Percentiles rank a stretch among this genome's conserved stretches.
These are phyloP conservation scores for Cytauxzoon felis DNA, from an alignment of 169 alveolate species.

Conservation along the genomic window DNA sequence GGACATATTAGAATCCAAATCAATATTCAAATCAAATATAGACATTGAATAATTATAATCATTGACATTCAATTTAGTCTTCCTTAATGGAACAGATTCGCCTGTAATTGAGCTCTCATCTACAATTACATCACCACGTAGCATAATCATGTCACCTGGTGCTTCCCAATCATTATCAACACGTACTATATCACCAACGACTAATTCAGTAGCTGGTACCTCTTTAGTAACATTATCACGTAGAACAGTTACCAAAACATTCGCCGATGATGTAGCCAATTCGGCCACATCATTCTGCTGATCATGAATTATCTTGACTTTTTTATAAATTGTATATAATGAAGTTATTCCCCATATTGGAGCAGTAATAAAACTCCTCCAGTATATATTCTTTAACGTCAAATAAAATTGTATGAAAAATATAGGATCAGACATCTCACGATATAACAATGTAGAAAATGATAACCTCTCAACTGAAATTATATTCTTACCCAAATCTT, in stretches of 20 bases:
- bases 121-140: conserved; percentile 77
- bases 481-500: conserved; percentile 64
- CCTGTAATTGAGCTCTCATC: conserved; percentile 87
- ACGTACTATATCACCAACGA: conserved; percentile 77
- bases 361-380: conserved; percentile 74
- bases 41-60: conserved; percentile 33
- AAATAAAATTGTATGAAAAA: conserved; percentile 72
- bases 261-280: conserved; percentile 57
- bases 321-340: conserved; percentile 59
- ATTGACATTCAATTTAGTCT: conserved; percentile 65
- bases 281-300: conserved; percentile 70
- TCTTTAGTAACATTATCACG: conserved; percentile 66
- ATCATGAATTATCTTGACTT: conserved; percentile 67
- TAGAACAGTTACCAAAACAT: conserved; percentile 61
- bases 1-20: conserved; percentile 36
- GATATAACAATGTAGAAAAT: conserved; percentile 60
- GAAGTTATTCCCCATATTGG: conserved; percentile 71
- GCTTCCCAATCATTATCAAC: conserved; percentile 66
- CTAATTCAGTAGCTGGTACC: conserved; percentile 67
- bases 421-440: conserved; percentile 72
- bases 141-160: conserved; percentile 83
- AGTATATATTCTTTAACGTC: conserved; percentile 66
- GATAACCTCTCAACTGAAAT: conserved; percentile 59
- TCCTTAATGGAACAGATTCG: conserved; percentile 81
- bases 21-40: conserved; percentile 69